A percentile compares a stretch with the other conserved stretches of the same genome.
Conservation (phyloP, 2,329 filamentous ascomycete species). For the Aspergillus sp. region DNA sequence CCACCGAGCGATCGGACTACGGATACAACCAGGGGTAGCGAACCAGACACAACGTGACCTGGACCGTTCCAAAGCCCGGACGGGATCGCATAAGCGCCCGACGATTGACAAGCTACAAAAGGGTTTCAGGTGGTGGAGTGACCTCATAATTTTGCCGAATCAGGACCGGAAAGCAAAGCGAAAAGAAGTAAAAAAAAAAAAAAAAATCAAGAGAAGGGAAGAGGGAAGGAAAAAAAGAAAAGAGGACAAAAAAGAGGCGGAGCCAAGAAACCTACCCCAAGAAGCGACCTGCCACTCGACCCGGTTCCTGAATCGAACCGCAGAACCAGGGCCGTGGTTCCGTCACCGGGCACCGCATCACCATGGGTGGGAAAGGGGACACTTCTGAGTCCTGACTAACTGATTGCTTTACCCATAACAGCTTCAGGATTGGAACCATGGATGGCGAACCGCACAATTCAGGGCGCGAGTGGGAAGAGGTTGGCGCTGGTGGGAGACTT, state of each 20-base stretch:
- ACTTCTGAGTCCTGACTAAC: background rate
- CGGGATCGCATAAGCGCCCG: conserved; percentile 7
- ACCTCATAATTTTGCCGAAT: conserved; percentile 2
- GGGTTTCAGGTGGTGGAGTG: conserved; percentile 7
- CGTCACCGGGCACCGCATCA: background rate
- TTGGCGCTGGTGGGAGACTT: background rate
- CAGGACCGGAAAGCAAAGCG: background rate
- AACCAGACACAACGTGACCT: conserved; percentile 12
- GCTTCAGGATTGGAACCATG: background rate
- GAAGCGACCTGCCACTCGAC: background rate
- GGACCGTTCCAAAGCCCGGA: conserved; percentile 9
- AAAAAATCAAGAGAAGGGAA: background rate
- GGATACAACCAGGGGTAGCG: background rate
- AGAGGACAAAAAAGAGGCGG: background rate
- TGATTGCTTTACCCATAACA: background rate
- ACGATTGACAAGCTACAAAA: conserved; percentile 7
- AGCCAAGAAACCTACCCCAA: background rate
- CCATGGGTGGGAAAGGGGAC: background rate
- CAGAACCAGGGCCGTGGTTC: background rate
- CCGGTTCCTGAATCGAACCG: background rate
- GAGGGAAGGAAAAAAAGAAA: background rate
- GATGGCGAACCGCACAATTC: background rate
- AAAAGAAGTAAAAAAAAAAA: background rate
- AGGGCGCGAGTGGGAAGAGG: background rate
- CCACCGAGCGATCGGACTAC: conserved; percentile 5